Evolutionary conservation across 352 stramenopile genomes (phyloP).

Genomic region (Aphanomyces astaci): DNA sequence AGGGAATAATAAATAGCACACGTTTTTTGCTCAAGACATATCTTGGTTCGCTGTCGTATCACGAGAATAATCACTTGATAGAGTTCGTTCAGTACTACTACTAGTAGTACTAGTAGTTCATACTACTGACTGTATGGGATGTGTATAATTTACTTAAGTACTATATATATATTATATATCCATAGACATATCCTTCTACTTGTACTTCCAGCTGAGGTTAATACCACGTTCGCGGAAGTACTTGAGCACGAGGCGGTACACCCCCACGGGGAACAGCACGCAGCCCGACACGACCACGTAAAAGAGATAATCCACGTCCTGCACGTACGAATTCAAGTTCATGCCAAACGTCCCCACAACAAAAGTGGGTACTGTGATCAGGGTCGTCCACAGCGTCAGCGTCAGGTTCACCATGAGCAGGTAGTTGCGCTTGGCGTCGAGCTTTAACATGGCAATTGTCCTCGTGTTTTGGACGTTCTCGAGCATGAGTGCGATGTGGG

Average conservation of each 20-base stretch:
- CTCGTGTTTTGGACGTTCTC: slow-evolving; percentile 69
- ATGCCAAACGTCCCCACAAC: slow-evolving; percentile 64
- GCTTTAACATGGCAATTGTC: slow-evolving; percentile 64
- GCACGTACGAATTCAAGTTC: slow-evolving; percentile 51
- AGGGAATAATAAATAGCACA: too few species aligned
- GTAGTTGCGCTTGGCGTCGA: slow-evolving; percentile 77
- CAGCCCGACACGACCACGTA: slow-evolving; percentile 45
- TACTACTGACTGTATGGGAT: too few species aligned
- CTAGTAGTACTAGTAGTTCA: too few species aligned
- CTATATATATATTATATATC: too few species aligned
- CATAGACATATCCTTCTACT: not conserved
- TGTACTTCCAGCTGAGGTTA: slow-evolving; percentile 9
- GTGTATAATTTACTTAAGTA: too few species aligned
- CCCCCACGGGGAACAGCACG: slow-evolving; percentile 37
- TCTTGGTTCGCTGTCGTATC: too few species aligned
- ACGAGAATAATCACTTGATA: too few species aligned
- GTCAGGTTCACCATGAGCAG: slow-evolving; percentile 58
- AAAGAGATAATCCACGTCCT: slow-evolving; percentile 44
- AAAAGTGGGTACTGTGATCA: slow-evolving; percentile 52
- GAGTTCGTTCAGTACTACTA: too few species aligned
- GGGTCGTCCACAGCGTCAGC: slow-evolving; percentile 59
- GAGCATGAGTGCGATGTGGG: slow-evolving; percentile 58
- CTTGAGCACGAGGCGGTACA: slow-evolving; percentile 8
- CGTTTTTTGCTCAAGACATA: too few species aligned
- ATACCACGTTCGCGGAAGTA: slow-evolving; percentile 19